Evolutionary conservation across 73 alveolate genomes (phyloP), one percentile per base, ranked within the genome.

Genomic region (Paramecium octaurelia): DNA sequence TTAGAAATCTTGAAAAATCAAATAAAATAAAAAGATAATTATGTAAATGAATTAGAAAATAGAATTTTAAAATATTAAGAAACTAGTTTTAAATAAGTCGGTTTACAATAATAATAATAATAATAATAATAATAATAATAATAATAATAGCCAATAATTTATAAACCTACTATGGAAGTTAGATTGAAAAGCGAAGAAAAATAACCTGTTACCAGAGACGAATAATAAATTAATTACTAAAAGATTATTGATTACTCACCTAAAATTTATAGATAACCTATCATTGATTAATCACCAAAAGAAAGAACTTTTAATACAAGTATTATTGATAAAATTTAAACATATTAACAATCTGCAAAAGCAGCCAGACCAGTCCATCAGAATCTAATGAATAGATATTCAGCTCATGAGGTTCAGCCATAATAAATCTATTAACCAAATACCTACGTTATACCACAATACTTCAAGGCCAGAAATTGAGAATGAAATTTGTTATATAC

Each of bases 101-200:
- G 21, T n/a, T 18, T 18, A 6, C 69, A 54, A 18, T 18, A 20
- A 16, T 54, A 54, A 40, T 10, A 6, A n/a, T 20, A 50, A 50
- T 16, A n/a, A 12, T 50, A 50, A 40, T 10, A 27, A 40, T 40
- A 34, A 21, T 40, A 38, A n/a, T 20, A 8, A 54, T 18, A 20
- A 16, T 54, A 54, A 42, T 12, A 29, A 42, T 42, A 35, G 3
- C 34, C 58, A 0, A 14, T 18, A 3, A n/a, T 24, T 43, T 80
- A 31, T 43, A 80, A 48, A 21, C 46, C 91, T 2, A 10, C 91
- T 42, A 40, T 42, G 48, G 91, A 80, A 80, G 75, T 44, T 5
- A 40, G 91, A 40, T 23, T 80, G 10, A 80, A 46, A 80, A 80
- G 91, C 44, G 91, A 80, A 20, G 91, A 80, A 80, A 80, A 46